A percentile compares a stretch with the other conserved stretches of the same genome.
These are phyloP conservation scores for Pseudonectria buxi DNA, from an alignment of 2,329 filamentous ascomycete species.

Conservation along the genomic window DNA sequence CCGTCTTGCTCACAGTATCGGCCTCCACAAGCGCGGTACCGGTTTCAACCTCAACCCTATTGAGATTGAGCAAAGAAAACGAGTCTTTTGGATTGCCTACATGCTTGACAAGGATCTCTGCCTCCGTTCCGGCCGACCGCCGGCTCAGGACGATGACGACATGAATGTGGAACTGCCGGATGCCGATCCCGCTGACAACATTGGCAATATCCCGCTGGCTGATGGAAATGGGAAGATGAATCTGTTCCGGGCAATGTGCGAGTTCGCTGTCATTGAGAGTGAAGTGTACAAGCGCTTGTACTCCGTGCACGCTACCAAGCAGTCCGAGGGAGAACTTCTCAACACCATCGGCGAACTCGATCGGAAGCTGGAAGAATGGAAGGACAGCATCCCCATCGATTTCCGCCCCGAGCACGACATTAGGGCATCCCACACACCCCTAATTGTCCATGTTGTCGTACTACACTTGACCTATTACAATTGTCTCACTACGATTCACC, in stretches of 20 bases:
- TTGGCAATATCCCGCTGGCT: slow-evolving; percentile 86
- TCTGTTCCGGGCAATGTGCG: slow-evolving; percentile 86
- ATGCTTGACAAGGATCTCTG: slow-evolving; percentile 59
- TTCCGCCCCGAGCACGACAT: slow-evolving; percentile 98
- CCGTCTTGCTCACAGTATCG: slow-evolving; percentile 85
- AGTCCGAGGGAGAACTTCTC: slow-evolving; percentile 85
- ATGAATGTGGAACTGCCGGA: slow-evolving; percentile 97
- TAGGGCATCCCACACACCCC: slow-evolving; percentile 80
- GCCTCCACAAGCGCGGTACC: slow-evolving; percentile 85
- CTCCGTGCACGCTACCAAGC: slow-evolving; percentile 83
- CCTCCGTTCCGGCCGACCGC: slow-evolving; percentile 52
- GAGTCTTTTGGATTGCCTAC: slow-evolving; percentile 61
- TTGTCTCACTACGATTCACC: slow-evolving; percentile 92
- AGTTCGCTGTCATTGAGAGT: slow-evolving; percentile 85
- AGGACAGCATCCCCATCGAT: slow-evolving; percentile 88
- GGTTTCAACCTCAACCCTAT: slow-evolving; percentile 90
- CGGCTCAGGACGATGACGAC: slow-evolving; percentile 57
- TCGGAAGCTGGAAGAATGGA: slow-evolving; percentile 86
- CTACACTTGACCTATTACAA: slow-evolving; percentile 98
- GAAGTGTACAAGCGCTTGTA: slow-evolving; percentile 92
- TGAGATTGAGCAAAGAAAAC: slow-evolving; percentile 80
- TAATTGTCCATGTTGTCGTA: slow-evolving; percentile 92
- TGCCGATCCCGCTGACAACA: slow-evolving; percentile 82
- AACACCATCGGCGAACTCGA: slow-evolving; percentile 96
- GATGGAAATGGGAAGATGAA: slow-evolving; percentile 92